Evolutionary conservation across 441 rosid genomes (phyloP).

Genomic region (Bocquillonia castaneifolia): DNA sequence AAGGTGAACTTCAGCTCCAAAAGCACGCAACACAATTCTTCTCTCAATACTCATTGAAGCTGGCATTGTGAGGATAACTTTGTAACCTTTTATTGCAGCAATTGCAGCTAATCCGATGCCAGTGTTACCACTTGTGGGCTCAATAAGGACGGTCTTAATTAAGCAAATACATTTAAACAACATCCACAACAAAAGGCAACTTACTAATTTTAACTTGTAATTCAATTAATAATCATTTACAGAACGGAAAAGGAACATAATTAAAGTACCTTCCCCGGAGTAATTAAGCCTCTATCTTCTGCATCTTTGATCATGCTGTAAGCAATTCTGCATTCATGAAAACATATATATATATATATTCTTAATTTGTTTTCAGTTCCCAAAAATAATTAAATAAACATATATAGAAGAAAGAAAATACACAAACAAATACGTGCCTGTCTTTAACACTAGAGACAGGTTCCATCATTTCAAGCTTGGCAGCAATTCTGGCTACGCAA

Average conservation of each 20-base stretch:
- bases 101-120: constrained; percentile 65
- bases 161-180: neutral
- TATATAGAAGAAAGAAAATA: too few relatives aligned
- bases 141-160: constrained; percentile 46
- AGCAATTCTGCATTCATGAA: constrained; percentile 41
- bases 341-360: too few relatives aligned
- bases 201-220: too few relatives aligned
- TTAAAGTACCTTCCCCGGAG: constrained; percentile 78
- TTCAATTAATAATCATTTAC: too few relatives aligned
- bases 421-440: too few relatives aligned
- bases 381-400: too few relatives aligned
- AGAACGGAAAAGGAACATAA: too few relatives aligned
- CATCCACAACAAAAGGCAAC: too few relatives aligned
- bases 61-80: constrained; percentile 51
- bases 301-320: constrained; percentile 82
- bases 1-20: constrained; percentile 19
- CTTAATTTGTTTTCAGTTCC: too few relatives aligned
- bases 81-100: constrained; percentile 74
- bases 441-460: too few relatives aligned
- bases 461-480: constrained; percentile 69
- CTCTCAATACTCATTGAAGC: constrained; percentile 25
- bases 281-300: constrained; percentile 66
- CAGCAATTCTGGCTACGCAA: constrained; percentile 62
- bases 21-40: constrained; percentile 9
- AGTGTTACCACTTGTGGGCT: constrained; percentile 58